Evolutionary conservation across 495 filamentous ascomycete species (phyloP).

Genomic region (Trichocladium antarcticum): DNA sequence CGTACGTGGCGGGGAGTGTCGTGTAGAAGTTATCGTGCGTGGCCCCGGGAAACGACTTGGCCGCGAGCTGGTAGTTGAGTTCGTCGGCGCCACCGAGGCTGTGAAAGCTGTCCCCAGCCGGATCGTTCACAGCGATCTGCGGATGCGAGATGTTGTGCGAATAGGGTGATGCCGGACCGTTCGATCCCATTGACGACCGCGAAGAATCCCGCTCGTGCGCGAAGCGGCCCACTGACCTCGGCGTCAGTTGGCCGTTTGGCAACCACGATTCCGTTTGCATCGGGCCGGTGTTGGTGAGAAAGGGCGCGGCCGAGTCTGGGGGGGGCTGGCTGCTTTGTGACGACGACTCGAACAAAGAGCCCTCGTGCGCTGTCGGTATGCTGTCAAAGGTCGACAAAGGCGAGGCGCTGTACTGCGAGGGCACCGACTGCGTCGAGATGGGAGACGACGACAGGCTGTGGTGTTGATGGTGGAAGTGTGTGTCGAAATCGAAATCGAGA

Average conservation of each 20-base stretch:
- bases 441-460: constrained; percentile 24
- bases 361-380: constrained; percentile 23
- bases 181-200: constrained; percentile 44
- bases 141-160: constrained; percentile 41
- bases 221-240: constrained; percentile 29
- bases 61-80: constrained; percentile 30
- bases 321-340: constrained; percentile 21
- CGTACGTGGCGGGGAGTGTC: constrained; percentile 22
- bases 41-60: constrained; percentile 25
- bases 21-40: constrained; percentile 28
- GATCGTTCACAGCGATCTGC: constrained; percentile 41
- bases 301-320: constrained; percentile 18
- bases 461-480: constrained; percentile 11
- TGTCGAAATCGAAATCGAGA: constrained; percentile 14
- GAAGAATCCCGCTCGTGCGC: constrained; percentile 46
- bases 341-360: constrained; percentile 23
- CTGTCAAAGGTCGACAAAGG: constrained; percentile 36
- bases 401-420: constrained; percentile 17
- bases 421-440: constrained; percentile 24
- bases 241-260: constrained; percentile 30
- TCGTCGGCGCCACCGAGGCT: constrained; percentile 29
- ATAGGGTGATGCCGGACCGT: constrained; percentile 45
- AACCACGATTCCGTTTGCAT: constrained; percentile 40
- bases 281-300: constrained; percentile 22
- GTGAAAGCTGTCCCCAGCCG: constrained; percentile 29